Evolutionary conservation across 2,329 filamentous ascomycete genomes (phyloP).

Genomic region (Beauveria australis): DNA sequence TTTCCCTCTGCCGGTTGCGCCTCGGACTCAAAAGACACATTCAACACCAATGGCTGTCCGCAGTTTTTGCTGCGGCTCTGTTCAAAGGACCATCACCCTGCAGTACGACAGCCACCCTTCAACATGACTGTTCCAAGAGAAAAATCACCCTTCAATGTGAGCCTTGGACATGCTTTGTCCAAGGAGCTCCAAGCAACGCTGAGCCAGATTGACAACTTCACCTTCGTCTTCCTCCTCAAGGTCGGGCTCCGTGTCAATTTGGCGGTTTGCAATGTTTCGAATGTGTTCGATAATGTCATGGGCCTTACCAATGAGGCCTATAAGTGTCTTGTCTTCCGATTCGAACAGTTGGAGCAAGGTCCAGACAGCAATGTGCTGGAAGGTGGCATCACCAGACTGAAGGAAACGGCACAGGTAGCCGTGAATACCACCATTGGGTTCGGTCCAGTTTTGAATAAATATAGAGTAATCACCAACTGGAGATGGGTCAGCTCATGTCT

Average conservation of each 20-base stretch:
- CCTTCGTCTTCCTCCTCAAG: conserved; percentile 84
- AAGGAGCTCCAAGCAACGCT: conserved; percentile 79
- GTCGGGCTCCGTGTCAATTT: conserved; percentile 78
- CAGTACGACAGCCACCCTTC: conserved; percentile 73
- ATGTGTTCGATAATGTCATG: conserved; percentile 91
- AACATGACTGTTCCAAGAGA: conserved; percentile 65
- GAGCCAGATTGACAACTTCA: conserved; percentile 85
- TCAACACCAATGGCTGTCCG: not conserved
- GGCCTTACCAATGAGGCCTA: conserved; percentile 79
- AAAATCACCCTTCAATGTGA: conserved; percentile 64
- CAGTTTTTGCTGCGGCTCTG: not conserved
- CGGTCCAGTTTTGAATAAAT: conserved; percentile 88
- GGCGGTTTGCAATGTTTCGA: conserved; percentile 80
- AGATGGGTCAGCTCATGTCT: conserved; percentile 10
- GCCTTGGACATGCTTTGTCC: conserved; percentile 69
- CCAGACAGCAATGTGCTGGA: conserved; percentile 99
- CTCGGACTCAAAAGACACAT: not conserved
- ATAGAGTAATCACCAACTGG: conserved; percentile 92
- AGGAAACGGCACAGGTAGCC: conserved; percentile 92
- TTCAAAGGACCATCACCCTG: conserved; percentile 47
- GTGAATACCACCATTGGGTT: conserved; percentile 89
- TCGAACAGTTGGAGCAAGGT: conserved; percentile 91
- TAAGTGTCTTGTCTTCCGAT: conserved; percentile 84
- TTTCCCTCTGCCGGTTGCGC: not conserved
- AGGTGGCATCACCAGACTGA: conserved; percentile 88